phyloP scores from a whole-genome alignment of 371 early-diverging fungal genomes.

The Mucor sp. region DNA sequence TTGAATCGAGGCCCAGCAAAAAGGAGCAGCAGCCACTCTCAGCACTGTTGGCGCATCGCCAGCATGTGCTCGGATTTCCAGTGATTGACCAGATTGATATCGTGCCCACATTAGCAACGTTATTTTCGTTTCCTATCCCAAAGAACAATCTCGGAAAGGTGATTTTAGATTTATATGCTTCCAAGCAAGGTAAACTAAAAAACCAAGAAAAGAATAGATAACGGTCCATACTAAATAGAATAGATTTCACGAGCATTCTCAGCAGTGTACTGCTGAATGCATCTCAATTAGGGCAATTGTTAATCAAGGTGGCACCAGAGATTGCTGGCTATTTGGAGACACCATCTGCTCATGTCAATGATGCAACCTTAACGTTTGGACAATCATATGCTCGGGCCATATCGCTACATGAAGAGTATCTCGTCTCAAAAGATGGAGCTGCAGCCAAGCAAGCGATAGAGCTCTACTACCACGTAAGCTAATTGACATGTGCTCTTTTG shows the following conservation, averaged over 20 bases:
- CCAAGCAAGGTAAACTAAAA: conserved; percentile 23
- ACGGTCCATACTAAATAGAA: not conserved
- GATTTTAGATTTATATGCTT: conserved; percentile 65
- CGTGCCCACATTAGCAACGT: conserved; percentile 83
- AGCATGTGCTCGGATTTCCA: conserved; percentile 23
- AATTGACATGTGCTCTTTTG: not conserved
- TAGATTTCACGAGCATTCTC: not conserved
- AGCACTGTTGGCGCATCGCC: not conserved
- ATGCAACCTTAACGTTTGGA: not conserved
- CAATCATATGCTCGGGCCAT: conserved; percentile 18
- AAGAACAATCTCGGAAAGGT: conserved; percentile 87
- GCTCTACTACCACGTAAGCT: conserved; percentile 37
- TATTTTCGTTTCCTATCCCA: conserved; percentile 90
- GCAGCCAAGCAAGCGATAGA: conserved; percentile 21
- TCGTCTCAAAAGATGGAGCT: not conserved
- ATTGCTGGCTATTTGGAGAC: conserved; percentile 12
- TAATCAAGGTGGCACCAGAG: conserved; percentile 16
- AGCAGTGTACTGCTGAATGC: conserved; percentile 61
- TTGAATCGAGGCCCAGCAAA: conserved; percentile 37
- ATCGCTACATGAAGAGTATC: conserved; percentile 17
- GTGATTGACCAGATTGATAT: conserved; percentile 84
- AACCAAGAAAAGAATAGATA: not conserved
- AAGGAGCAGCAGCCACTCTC: not conserved
- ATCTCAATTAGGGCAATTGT: conserved; percentile 54
- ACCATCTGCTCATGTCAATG: not conserved